Evolutionary conservation across 768 basidiomycete genomes (phyloP).

Genomic region (Paxillus involutus): DNA sequence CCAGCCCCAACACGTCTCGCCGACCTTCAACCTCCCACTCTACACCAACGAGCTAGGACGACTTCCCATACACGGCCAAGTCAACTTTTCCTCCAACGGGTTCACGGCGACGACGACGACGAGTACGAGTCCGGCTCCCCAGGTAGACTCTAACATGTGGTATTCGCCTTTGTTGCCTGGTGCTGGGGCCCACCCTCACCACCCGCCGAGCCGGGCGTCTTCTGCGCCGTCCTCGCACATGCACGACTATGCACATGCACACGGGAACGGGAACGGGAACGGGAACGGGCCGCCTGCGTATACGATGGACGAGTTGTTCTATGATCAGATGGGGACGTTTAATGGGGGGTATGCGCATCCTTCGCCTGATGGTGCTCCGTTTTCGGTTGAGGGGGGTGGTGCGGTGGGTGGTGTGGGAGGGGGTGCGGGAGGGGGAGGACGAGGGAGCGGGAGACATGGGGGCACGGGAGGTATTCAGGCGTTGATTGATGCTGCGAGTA

Average conservation of each 20-base stretch:
- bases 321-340: slow-evolving; percentile 18
- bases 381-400: not conserved
- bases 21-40: slow-evolving; percentile 44
- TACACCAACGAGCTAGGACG: slow-evolving; percentile 59
- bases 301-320: slow-evolving; percentile 23
- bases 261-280: no score
- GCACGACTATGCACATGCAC: not conserved
- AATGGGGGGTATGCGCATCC: not conserved
- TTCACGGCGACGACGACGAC: no score
- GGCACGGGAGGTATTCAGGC: not conserved
- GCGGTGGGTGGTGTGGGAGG: not conserved
- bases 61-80: slow-evolving; percentile 43
- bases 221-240: not conserved
- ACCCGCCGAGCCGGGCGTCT: not conserved
- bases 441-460: not conserved
- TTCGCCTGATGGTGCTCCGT: not conserved
- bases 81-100: slow-evolving; percentile 9
- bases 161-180: slow-evolving; percentile 10
- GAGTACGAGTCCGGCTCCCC: slow-evolving; percentile 3
- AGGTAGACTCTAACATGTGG: slow-evolving; percentile 17
- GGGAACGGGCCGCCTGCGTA: slow-evolving; percentile 7
- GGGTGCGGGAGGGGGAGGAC: not conserved
- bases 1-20: slow-evolving; percentile 11
- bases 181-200: not conserved
- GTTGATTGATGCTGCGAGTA: not conserved